These are phyloP conservation scores for Schwanniomyces occidentalis DNA, from an alignment of 805 yeast species.

Conservation along the genomic window DNA sequence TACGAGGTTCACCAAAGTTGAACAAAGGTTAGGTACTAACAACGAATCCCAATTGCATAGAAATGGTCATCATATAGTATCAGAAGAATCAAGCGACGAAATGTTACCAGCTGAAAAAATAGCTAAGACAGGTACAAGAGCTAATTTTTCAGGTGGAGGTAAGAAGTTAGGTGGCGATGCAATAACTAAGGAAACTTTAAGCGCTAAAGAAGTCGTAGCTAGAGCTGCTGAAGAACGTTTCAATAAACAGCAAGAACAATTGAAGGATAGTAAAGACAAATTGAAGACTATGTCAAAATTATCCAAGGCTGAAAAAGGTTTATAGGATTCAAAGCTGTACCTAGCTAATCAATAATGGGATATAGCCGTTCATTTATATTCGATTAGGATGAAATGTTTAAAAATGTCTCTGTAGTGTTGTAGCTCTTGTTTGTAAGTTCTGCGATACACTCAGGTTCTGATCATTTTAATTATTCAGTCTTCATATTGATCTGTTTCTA, in stretches of 20 bases:
- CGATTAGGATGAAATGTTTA: too few species aligned
- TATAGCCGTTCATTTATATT: too few species aligned
- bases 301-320: conserved; percentile 35
- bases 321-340: conserved; percentile 10
- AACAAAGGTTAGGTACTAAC: too few species aligned
- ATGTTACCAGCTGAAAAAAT: too few species aligned
- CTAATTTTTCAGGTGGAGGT: conserved; percentile 7
- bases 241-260: conserved; percentile 26
- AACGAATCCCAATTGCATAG: too few species aligned
- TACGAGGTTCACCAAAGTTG: too few species aligned
- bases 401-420: background rate
- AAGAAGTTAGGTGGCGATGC: conserved; percentile 16
- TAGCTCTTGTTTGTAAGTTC: background rate
- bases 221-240: conserved; percentile 40
- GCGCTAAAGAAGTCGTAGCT: conserved; percentile 35
- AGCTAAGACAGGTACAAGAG: too few species aligned
- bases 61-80: too few species aligned
- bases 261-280: conserved; percentile 27
- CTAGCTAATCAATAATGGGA: background rate
- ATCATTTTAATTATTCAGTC: too few species aligned
- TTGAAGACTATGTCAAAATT: conserved; percentile 30
- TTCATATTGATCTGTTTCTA: too few species aligned
- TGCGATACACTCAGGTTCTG: background rate
- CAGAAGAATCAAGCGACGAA: too few species aligned
- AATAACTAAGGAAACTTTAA: conserved; percentile 2